Evolutionary conservation across 768 basidiomycete genomes (phyloP).

Genomic region (Boletus sensibilis): DNA sequence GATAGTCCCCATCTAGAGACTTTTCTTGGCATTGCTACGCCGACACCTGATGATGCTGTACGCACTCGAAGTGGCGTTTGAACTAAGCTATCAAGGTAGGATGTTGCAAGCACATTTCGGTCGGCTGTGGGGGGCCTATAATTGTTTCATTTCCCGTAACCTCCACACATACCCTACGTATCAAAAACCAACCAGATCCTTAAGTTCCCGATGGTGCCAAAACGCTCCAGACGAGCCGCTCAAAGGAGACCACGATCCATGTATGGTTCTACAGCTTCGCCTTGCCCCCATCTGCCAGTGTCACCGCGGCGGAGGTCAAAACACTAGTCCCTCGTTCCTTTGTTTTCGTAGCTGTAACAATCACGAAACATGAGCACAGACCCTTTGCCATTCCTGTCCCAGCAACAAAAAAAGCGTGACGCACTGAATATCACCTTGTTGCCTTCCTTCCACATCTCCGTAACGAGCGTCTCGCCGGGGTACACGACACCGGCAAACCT

Average conservation of each 20-base stretch:
- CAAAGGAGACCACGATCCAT: background rate
- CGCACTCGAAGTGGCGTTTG: background rate
- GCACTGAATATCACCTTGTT: constrained; percentile 86
- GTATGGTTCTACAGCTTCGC: constrained; percentile 50
- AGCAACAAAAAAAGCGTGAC: constrained; percentile 31
- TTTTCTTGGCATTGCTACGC: background rate
- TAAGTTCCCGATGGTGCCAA: background rate
- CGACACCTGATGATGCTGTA: background rate
- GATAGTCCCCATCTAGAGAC: background rate
- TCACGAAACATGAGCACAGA: background rate
- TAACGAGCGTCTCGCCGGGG: constrained; percentile 93
- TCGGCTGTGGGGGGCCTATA: background rate
- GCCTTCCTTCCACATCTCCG: constrained; percentile 98
- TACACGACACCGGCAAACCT: constrained; percentile 90
- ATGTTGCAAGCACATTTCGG: too few relatives aligned
- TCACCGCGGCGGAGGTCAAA: constrained; percentile 80
- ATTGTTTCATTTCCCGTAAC: background rate
- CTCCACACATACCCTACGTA: background rate
- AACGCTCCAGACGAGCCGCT: background rate
- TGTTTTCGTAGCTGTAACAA: constrained; percentile 68
- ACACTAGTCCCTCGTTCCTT: constrained; percentile 79
- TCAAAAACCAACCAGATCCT: background rate
- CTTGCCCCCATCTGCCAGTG: constrained; percentile 54
- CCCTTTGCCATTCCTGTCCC: background rate
- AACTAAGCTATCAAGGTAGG: background rate